Evolutionary conservation across 2,329 filamentous ascomycete species (phyloP).

Genomic region (Blastomyces percursus): DNA sequence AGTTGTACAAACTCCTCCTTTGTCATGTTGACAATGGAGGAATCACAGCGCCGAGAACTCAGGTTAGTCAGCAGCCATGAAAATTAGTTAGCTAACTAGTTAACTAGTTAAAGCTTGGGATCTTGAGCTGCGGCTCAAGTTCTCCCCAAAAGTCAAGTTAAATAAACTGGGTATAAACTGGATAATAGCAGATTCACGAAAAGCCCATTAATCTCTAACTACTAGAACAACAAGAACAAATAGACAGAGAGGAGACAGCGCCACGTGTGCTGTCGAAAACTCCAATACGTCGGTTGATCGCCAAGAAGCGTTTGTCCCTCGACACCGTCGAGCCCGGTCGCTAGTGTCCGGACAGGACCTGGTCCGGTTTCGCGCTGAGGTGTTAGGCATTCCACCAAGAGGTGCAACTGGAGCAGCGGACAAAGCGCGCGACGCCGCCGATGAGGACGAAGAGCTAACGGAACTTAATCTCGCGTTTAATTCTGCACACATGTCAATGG

Average conservation of each 20-base stretch:
- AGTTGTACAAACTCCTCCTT: too few species aligned
- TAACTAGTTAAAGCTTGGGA: too few species aligned
- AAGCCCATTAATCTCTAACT: background rate
- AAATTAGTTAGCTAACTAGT: too few species aligned
- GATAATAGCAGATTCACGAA: background rate
- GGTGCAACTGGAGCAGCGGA: slow-evolving; percentile 2
- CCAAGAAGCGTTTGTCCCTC: slow-evolving; percentile 6
- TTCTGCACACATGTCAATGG: slow-evolving; percentile 12
- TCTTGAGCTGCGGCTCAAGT: background rate
- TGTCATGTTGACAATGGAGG: background rate
- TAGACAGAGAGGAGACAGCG: background rate
- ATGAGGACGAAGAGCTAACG: slow-evolving; percentile 19
- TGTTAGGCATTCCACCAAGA: slow-evolving; percentile 10
- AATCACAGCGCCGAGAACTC: background rate
- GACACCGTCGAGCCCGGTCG: slow-evolving; percentile 15
- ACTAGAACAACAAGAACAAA: background rate
- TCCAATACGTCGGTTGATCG: slow-evolving; percentile 6
- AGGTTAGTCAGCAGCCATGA: background rate
- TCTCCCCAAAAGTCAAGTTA: background rate
- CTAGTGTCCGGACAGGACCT: slow-evolving; percentile 13
- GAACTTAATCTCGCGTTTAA: slow-evolving; percentile 28
- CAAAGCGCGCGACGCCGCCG: slow-evolving; percentile 3
- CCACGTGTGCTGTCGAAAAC: slow-evolving; percentile 9
- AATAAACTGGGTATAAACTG: background rate
- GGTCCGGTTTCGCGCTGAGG: slow-evolving; percentile 13